Base-by-base conservation (phyloP, 306 rosid genomes). In the Castanea mollissima region DNA sequence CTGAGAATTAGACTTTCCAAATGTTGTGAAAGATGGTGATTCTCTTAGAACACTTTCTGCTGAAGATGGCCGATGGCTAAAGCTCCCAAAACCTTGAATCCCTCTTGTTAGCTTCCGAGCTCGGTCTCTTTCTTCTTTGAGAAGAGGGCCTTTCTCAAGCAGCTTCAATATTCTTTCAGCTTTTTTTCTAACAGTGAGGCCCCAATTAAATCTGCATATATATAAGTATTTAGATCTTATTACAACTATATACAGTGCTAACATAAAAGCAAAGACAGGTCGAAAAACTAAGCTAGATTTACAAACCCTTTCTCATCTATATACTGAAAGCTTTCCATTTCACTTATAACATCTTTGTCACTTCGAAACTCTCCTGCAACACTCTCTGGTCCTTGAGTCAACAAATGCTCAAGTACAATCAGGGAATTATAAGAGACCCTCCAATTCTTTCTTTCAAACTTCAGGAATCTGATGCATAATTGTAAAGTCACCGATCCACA, bases 381-480 rank as follows among this genome's bases (percentile, higher is more conserved):
- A 73, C 99, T 95, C 83, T 93, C 93, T 14, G 99, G 99, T 85
- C 97, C 99, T 76, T 95, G 99, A 81, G 99, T 92, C 85, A 91
- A 83, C 80, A 91, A 67, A 76, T 89, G 90, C 79, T 95, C 99
- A 69, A 91, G 89, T 60, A 90, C 91, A 46, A 87, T 89, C 81
- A 91, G 72, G 70, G 96, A 84, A 78, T 92, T 92, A 88, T 93
- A 91, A 60, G 96, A 87, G 19, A 64, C 73, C 85, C 97, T 95
- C 99, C 99, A 95, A 64, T 90, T 77, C 80, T 91, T 95, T 77
- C 87, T 91, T 41, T 95, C 99, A 86, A 90, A 93, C 83, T 86
- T 93, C 38, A 71, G 52, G 20, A 95, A 81, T 78, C 99, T 95
- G 87, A 60, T 83, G 55, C 70, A 32, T 10, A 84, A 74, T 71